phyloP scores from a whole-genome alignment of 805 yeast genomes.

The Sugiyamaella boreocaroliniensis region DNA sequence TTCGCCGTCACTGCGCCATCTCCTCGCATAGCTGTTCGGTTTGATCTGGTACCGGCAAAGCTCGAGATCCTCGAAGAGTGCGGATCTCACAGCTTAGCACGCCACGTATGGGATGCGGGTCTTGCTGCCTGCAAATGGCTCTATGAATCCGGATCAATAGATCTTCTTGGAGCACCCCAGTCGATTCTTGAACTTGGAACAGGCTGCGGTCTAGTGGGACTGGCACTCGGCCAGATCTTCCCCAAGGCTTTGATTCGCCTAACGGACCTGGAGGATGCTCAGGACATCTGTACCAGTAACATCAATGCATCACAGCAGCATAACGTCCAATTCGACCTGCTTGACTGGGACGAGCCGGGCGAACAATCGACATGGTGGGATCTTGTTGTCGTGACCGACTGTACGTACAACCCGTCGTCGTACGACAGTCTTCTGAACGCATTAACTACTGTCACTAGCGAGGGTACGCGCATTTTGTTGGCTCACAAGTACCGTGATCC shows the following conservation, averaged over 20 bases:
- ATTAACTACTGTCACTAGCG: constrained; percentile 15
- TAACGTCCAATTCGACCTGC: constrained; percentile 25
- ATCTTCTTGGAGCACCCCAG: not conserved
- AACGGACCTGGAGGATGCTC: constrained; percentile 37
- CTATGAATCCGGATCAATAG: not conserved
- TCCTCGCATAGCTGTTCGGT: not conserved
- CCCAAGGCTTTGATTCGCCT: constrained; percentile 21
- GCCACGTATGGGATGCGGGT: constrained; percentile 41
- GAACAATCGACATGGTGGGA: constrained; percentile 31
- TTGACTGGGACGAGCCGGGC: constrained; percentile 34
- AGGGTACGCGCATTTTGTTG: constrained; percentile 21
- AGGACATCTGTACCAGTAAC: constrained; percentile 32
- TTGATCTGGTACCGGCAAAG: not conserved
- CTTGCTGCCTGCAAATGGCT: constrained; percentile 11
- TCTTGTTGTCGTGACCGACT: constrained; percentile 36
- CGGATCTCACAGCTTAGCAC: constrained; percentile 35
- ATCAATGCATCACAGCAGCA: constrained; percentile 15
- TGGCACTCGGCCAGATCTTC: constrained; percentile 26
- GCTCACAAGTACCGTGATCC: constrained; percentile 30
- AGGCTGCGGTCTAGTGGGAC: constrained; percentile 38
- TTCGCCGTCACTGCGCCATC: not conserved
- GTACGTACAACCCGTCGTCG: constrained; percentile 38
- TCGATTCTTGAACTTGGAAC: constrained; percentile 37
- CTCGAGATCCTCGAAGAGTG: constrained; percentile 32
- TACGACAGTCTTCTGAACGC: constrained; percentile 33